Evolutionary conservation across 2,329 filamentous ascomycete species (phyloP), one percentile per base, ranked within the genome.

Genomic region (Magnaporthiopsis rhizophila): DNA sequence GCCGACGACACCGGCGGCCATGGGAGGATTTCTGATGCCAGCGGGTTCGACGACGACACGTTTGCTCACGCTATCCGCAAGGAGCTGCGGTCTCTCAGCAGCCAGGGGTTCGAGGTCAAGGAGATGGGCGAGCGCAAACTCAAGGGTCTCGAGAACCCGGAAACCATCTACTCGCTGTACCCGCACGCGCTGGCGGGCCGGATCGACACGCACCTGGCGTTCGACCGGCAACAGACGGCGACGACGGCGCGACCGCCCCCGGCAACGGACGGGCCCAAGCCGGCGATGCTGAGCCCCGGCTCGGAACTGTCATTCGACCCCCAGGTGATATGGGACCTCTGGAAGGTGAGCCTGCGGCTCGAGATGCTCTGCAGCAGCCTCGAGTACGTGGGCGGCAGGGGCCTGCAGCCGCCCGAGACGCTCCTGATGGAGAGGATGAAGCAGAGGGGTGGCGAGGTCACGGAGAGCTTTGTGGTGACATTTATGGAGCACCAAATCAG

Each of bases 141-240:
- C 65, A 99, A 99, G 78, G 95, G 95, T 36, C 86, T 99, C 15
- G 95, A 99, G 76, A 99, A 99, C 73, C 94, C 95, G 0, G 95
- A 99, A 75, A 89, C 92, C 66, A 89, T 99, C 69, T 98, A 97
- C 77, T 88, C 96, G 65, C 90, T 99, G 74, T 99, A 97, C 74
- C 94, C 95, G 2, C 92, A 97, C 74, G 86, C 89, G 0, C 84
- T 99, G 38, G 87, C 90, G 15, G 92, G 91, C 56, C 89, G 95
- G 66, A 88, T 92, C 66, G 84, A 89, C 18, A 83, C 88, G 53
- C 90, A 93, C 69, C 78, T 78, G 68, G 78, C 80, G 61, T 78
- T 81, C 65, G 77, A 83, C 67, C 74, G 74, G 32, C 73, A 74
- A 38, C 75, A 75, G 34, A 64, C 72, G 3, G 67, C 63, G 3